phyloP scores from a whole-genome alignment of 257 asterid genomes.

The Salvia hispanica region DNA sequence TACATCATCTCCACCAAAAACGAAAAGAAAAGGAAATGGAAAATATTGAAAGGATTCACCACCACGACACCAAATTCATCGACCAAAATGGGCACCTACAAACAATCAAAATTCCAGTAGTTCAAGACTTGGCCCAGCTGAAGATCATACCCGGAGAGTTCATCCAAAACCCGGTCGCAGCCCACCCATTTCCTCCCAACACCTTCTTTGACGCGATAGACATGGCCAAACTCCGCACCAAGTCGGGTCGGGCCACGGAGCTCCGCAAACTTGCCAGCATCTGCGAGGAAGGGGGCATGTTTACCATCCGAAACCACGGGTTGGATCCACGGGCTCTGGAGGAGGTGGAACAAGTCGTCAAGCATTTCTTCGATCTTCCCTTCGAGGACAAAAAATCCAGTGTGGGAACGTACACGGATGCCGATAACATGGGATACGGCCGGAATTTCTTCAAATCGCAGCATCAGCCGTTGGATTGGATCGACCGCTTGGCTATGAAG shows the following conservation, averaged over 20 bases:
- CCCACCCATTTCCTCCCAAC: constrained; percentile 10
- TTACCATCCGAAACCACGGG: constrained; percentile 45
- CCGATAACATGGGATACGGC: constrained; percentile 50
- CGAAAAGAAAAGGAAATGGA: neutral
- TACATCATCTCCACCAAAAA: neutral
- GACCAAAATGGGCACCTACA: constrained; percentile 36
- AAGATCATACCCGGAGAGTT: constrained; percentile 37
- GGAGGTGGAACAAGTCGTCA: constrained; percentile 31
- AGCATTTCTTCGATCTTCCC: constrained; percentile 37
- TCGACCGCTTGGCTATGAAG: constrained; percentile 53
- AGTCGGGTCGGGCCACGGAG: constrained; percentile 35
- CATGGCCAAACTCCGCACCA: constrained; percentile 28
- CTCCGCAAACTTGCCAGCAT: constrained; percentile 37
- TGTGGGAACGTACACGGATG: constrained; percentile 41
- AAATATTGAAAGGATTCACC: constrained; percentile 3
- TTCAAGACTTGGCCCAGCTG: constrained; percentile 44
- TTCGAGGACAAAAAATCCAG: constrained; percentile 44
- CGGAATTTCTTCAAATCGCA: constrained; percentile 42
- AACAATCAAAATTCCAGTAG: constrained; percentile 41
- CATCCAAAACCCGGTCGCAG: constrained; percentile 29
- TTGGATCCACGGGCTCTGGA: constrained; percentile 28
- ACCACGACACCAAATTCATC: constrained; percentile 34
- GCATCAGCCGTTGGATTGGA: constrained; percentile 51
- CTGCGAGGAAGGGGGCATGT: constrained; percentile 44
- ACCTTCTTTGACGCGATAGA: constrained; percentile 32